Percentiles rank a stretch among this genome's conserved stretches.
These are phyloP conservation scores for Asterionellopsis glacialis DNA, from an alignment of 108 stramenopile genomes.

Conservation along the genomic window DNA sequence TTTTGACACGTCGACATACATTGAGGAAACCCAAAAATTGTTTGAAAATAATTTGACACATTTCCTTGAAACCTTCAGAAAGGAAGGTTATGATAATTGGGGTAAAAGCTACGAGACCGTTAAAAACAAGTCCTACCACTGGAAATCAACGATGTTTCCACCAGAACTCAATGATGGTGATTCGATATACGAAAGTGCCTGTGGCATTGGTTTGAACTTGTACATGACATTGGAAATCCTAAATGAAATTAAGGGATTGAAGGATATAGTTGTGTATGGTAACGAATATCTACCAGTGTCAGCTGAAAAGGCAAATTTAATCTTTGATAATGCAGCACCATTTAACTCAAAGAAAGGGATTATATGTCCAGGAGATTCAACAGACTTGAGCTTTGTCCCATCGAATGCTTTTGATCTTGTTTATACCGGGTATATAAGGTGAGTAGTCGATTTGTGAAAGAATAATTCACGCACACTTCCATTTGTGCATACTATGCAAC, in stretches of 20 bases:
- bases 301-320: conserved; percentile 10
- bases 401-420: conserved; percentile 41
- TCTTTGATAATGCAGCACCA: conserved; percentile 2
- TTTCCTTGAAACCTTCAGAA: conserved; percentile 21
- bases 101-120: conserved; percentile 20
- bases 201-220: conserved; percentile 16
- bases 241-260: conserved; percentile 1
- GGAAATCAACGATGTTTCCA: conserved; percentile 20
- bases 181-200: conserved; percentile 16
- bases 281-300: conserved; percentile 11
- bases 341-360: conserved; percentile 8
- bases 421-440: conserved; percentile 28
- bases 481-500: too few species aligned
- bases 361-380: conserved; percentile 24
- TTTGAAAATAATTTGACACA: conserved; percentile 16
- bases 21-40: too few species aligned
- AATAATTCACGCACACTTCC: too few species aligned
- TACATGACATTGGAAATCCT: conserved; percentile 16
- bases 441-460: neutral
- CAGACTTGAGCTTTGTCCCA: conserved; percentile 26
- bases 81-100: conserved; percentile 19
- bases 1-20: too few species aligned
- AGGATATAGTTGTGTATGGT: conserved; percentile 3
- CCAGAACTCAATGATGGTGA: conserved; percentile 25
- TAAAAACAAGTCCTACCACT: conserved; percentile 19